Conservation (phyloP, 768 basidiomycete genomes). For the Hemileccinum impolitum region DNA sequence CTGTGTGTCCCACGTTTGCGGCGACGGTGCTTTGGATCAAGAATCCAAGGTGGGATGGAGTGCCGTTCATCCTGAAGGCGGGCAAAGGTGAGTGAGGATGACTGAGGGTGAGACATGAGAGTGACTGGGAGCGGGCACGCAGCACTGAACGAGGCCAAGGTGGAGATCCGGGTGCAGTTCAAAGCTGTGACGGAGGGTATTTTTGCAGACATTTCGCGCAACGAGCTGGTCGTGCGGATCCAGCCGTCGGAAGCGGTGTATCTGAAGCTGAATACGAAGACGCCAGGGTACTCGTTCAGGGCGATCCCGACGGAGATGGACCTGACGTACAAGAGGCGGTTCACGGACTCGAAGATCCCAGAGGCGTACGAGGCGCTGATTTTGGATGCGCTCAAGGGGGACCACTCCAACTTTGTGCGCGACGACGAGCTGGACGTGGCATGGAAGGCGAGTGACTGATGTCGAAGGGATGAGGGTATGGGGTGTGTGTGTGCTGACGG, state of each 20-base stretch:
- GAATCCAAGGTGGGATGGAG: conserved; percentile 97
- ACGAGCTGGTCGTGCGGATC: conserved; percentile 96
- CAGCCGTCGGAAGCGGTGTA: conserved; percentile 97
- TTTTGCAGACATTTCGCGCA: conserved; percentile 93
- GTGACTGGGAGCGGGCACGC: conserved; percentile 8
- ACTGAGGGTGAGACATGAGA: conserved; percentile 9
- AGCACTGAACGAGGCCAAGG: conserved; percentile 98
- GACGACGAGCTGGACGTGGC: conserved; percentile 96
- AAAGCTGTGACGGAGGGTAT: conserved; percentile 97
- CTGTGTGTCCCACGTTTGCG: conserved; percentile 92
- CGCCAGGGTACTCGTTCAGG: conserved; percentile 85
- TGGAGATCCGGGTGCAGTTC: conserved; percentile 96
- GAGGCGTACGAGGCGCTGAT: conserved; percentile 97
- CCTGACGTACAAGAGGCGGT: conserved; percentile 94
- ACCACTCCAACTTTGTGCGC: conserved; percentile 98
- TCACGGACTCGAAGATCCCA: conserved; percentile 87
- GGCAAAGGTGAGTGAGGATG: conserved; percentile 75
- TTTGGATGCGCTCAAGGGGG: conserved; percentile 93
- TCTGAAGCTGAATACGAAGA: conserved; percentile 94
- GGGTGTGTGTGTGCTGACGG: conserved; percentile 6
- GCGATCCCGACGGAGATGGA: conserved; percentile 98
- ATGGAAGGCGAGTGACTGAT: conserved; percentile 73
- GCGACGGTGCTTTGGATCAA: conserved; percentile 88
- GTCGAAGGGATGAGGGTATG: no score
- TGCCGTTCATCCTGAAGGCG: conserved; percentile 97